Base-by-base conservation (phyloP, 805 yeast genomes). In the Hanseniaspora thailandica region DNA sequence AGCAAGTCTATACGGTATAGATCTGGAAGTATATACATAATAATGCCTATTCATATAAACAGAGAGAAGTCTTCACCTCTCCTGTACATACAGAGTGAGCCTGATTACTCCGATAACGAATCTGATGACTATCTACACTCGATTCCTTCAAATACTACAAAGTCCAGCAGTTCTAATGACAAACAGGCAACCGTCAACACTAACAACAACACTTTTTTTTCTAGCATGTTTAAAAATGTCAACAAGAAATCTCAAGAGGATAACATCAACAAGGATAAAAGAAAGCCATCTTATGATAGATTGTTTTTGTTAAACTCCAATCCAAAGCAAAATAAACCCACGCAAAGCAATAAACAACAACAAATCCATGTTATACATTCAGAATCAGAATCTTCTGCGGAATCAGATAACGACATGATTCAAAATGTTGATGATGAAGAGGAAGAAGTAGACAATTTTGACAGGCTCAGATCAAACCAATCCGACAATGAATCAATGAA, bases 401-500 rank as follows among this genome's bases (percentile, higher is more conserved):
- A 38, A 40, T 30, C 45, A 39, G 39, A 31, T 17, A 26, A 19
- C 13, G 13, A 43, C 25, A 30, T 28, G 34, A 2, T n/a, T 13
- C 10, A 26, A 26, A 30, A 26, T 20, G 4, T 20, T 12, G 2
- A 30, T 12, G 2, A 30, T n/a, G 46, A 31, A n/a, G 47, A 48
- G 22, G 46, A 23, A 4, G 31, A 33, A 31, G 17, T 7, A n/a
- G 22, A 17, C 12, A 26, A 26, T 9, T 26, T 41, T 15, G 33
- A 41, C 5, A 17, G 33, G 12, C 26, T 41, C 3, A 25, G 45
- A 41, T 41, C 45, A 41, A 26, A 15, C 8, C 15, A n/a, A 9
- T 30, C 45, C 9, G 54, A 51, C 8, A 52, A 40, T 13, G 55
- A 52, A 15, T 52, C 55, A 2, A 52, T 52, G 51, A 45, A 26